Percentiles rank a stretch among this genome's conserved stretches.
Conservation (phyloP, 495 filamentous ascomycete genomes). For the Bacidia rubella region DNA sequence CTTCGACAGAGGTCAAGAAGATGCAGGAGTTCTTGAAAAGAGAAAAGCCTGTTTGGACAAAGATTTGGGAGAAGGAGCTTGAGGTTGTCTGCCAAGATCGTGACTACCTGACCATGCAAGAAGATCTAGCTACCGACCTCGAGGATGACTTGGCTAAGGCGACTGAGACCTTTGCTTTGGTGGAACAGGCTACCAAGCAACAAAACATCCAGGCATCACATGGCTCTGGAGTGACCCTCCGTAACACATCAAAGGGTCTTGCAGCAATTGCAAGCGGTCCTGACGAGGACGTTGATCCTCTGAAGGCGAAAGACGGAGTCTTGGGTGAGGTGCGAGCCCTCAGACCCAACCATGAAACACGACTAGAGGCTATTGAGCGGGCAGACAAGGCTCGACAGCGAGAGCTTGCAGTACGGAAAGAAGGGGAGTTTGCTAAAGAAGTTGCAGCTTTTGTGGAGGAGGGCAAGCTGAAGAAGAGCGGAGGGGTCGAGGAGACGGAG, state of each 20-base stretch:
- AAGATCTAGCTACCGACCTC: conserved; percentile 82
- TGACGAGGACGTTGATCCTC: conserved; percentile 55
- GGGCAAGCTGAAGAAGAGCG: conserved; percentile 86
- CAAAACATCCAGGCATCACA: conserved; percentile 61
- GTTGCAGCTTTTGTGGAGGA: conserved; percentile 80
- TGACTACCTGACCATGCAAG: conserved; percentile 85
- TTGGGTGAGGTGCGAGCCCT: conserved; percentile 87
- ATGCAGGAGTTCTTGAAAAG: conserved; percentile 81
- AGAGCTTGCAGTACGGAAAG: conserved; percentile 65
- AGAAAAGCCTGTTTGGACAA: conserved; percentile 93
- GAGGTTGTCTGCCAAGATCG: conserved; percentile 89
- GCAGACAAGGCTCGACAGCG: conserved; percentile 79
- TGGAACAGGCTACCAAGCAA: conserved; percentile 93
- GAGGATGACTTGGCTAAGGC: conserved; percentile 93
- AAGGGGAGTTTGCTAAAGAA: conserved; percentile 79
- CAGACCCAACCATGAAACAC: conserved; percentile 85
- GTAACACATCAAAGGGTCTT: conserved; percentile 45
- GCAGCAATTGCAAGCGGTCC: conserved; percentile 37
- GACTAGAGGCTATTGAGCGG: conserved; percentile 88
- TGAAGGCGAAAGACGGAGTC: conserved; percentile 75
- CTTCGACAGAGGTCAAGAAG: conserved; percentile 81
- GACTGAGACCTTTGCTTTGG: conserved; percentile 77
- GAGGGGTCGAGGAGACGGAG: conserved; percentile 89
- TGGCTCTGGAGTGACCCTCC: conserved; percentile 28
- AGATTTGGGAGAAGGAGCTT: conserved; percentile 96